Conservation (phyloP, 768 basidiomycete species). For the Flagelloscypha sp. region DNA sequence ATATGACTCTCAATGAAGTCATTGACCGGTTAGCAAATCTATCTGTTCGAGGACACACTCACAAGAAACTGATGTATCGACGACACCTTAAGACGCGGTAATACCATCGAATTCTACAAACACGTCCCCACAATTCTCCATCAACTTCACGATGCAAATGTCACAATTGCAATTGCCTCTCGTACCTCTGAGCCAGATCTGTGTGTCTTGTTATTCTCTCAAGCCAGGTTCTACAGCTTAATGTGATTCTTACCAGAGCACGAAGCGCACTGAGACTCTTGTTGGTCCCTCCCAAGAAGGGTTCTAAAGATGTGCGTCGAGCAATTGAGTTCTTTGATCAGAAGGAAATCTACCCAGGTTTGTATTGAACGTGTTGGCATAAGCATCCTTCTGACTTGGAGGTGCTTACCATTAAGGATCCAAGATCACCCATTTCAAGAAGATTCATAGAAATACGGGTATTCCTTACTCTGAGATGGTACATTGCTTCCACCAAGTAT, state of each 20-base stretch:
- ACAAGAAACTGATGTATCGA: no score
- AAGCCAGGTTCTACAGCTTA: not conserved
- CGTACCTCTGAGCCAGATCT: slow-evolving; percentile 60
- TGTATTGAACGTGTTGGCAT: slow-evolving; percentile 3
- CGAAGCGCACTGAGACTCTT: slow-evolving; percentile 63
- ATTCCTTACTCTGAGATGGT: slow-evolving; percentile 81
- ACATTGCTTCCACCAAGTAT: slow-evolving; percentile 7
- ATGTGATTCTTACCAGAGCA: slow-evolving; percentile 40
- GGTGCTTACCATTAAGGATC: slow-evolving; percentile 38
- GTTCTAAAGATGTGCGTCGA: slow-evolving; percentile 23
- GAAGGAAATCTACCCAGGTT: slow-evolving; percentile 67
- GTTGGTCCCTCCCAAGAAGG: slow-evolving; percentile 34
- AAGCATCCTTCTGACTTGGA: not conserved
- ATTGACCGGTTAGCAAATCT: slow-evolving; percentile 35
- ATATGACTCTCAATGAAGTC: slow-evolving; percentile 37
- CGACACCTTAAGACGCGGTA: slow-evolving; percentile 40
- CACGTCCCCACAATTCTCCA: slow-evolving; percentile 73
- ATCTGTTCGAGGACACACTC: no score
- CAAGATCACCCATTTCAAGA: slow-evolving; percentile 75
- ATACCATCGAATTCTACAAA: slow-evolving; percentile 59
- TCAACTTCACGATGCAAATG: slow-evolving; percentile 37
- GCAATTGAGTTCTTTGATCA: slow-evolving; percentile 63
- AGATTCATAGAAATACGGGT: slow-evolving; percentile 62
- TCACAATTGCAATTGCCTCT: slow-evolving; percentile 65
- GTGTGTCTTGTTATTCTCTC: slow-evolving; percentile 32